Evolutionary conservation across 495 filamentous ascomycete species (phyloP).

Genomic region (Copromyces sp.): DNA sequence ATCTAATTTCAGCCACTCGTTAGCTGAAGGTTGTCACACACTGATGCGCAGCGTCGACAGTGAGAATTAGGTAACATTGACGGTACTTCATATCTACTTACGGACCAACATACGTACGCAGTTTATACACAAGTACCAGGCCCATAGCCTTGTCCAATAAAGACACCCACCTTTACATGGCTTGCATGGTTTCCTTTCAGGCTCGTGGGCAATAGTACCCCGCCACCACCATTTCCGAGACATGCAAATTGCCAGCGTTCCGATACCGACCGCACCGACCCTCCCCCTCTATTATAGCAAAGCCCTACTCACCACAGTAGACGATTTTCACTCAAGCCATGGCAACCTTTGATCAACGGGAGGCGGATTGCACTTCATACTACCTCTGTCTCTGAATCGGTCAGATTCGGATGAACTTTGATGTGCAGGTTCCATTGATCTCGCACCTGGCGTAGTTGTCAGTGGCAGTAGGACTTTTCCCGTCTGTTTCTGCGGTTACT

Average conservation of each 20-base stretch:
- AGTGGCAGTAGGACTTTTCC: background rate
- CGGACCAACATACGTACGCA: background rate
- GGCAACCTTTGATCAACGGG: background rate
- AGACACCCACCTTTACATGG: background rate
- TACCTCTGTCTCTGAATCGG: background rate
- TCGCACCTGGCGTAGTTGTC: background rate
- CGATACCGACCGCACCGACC: background rate
- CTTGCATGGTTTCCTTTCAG: background rate
- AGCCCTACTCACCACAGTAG: background rate
- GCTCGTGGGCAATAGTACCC: background rate
- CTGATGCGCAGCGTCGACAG: background rate
- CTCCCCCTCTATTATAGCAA: background rate
- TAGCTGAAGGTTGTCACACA: background rate
- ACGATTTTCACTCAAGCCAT: background rate
- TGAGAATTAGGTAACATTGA: background rate
- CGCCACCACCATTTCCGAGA: background rate
- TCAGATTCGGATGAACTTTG: background rate
- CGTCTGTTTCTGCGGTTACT: background rate
- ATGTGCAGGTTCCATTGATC: background rate
- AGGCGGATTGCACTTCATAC: background rate
- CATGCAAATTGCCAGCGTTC: background rate
- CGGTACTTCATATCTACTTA: background rate
- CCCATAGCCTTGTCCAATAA: background rate
- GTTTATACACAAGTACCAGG: background rate
- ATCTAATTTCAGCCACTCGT: background rate